Base-by-base conservation (phyloP, 352 stramenopile species). In the Phytopythium oedochilum region DNA sequence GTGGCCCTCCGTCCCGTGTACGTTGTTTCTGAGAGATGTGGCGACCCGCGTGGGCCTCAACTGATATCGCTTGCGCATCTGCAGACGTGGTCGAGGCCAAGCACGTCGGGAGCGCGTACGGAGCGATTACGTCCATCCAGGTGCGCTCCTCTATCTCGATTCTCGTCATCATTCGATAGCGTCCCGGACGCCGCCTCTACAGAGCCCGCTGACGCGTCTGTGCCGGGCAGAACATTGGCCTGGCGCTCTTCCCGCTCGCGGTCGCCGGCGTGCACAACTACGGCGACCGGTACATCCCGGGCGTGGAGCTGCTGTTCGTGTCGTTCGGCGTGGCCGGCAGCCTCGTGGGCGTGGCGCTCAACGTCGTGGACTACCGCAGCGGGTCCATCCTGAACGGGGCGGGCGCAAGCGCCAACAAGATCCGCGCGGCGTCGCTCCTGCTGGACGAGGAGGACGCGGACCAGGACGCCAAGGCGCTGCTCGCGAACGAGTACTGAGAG, bases 51-150 rank as follows among this genome's bases (percentile, higher is more conserved):
- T n/a, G n/a, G n/a, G n/a, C n/a, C n/a, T n/a, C n/a, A 12, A 1
- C 23, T 53, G 29, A 43, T 43, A 32, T 10, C 29, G 35, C 11
- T 28, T 38, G 17, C 7, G 0, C n/a, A 29, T 20, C 40, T 29
- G 48, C 26, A 55, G 83, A 97, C 43, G 83, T 97, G 42, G 91
- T 98, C 6, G 73, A 95, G 40, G 68, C 83, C 42, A 83, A 91
- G 58, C 86, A 90, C 38, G 83, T 94, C 12, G 94, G 92, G 36
- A 96, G 86, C 45, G 94, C 91, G 5, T 98, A 97, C 66, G 94
- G 94, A 25, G 77, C 95, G 9, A 96, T 98, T 59, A 97, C 89
- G 28, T 92, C 88, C n/a, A 94, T 97, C 32, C 92, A 94, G 66
- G 83, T 90, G 43, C n/a, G 66, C 60, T 5, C 34, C 17, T 22